Conservation (phyloP, 345 rosid species). For the Camelina sativa region DNA sequence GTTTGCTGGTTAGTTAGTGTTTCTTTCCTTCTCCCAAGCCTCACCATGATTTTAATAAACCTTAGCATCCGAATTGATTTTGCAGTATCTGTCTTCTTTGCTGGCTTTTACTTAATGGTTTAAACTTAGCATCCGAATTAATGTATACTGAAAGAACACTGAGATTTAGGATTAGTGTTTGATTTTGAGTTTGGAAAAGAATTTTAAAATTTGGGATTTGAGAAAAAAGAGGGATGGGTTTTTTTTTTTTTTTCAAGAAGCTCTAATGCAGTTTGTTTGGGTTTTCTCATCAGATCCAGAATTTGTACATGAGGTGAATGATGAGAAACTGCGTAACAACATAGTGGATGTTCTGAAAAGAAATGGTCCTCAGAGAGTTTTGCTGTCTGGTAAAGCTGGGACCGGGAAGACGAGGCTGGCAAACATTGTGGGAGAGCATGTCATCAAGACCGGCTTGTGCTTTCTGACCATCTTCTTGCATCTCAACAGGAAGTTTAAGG, state of each 20-base stretch:
- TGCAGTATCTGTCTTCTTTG: no score
- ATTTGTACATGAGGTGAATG: fast-evolving
- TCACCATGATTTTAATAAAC: no score
- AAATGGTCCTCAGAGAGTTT: slow-evolving; percentile 16
- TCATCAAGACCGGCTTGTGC: not conserved
- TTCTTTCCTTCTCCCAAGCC: no score
- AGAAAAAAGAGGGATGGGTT: not conserved
- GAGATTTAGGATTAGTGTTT: not conserved
- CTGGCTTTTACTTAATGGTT: no score
- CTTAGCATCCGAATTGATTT: no score
- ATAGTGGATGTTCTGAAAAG: not conserved
- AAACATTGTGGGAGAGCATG: slow-evolving; percentile 26
- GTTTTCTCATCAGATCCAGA: not conserved
- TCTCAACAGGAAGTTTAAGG: slow-evolving; percentile 34
- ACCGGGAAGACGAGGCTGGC: slow-evolving; percentile 63
- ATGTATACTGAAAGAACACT: no score
- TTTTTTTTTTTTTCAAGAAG: not conserved
- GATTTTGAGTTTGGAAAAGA: not conserved
- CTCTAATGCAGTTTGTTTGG: not conserved
- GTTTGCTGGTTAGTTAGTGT: no score
- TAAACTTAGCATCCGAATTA: no score
- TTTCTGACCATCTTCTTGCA: slow-evolving; percentile 45
- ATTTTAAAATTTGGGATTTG: no score
- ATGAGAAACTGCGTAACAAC: not conserved
- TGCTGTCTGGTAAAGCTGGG: slow-evolving; percentile 47